Evolutionary conservation across 306 rosid genomes (phyloP), one percentile per base, ranked within the genome.

Genomic region (Canavalia ensiformis): DNA sequence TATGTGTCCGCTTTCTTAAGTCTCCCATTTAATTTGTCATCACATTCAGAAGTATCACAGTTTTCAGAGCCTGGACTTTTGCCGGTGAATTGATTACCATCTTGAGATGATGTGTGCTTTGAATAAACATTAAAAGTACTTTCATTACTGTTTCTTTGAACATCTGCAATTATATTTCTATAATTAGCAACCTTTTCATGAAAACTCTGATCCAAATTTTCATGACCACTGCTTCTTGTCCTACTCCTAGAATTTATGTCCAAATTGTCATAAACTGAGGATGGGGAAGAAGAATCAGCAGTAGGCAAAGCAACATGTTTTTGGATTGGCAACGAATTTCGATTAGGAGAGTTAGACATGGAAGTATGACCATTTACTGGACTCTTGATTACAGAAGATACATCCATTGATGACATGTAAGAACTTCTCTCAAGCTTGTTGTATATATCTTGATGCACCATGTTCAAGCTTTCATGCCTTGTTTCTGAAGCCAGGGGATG

Each of bases 301-400:
- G 75, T 60, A 50, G 77, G 74, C 31, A 81, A 73, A 9, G 64
- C 75, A 67, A 41, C 65, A 80, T 66, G 66, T 79, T 85, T 88
- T 42, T 18, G 74, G 83, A 74, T 10, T 68, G 87, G 42, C 74
- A 69, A 50, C 13, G 77, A 85, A 79, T 81, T 89, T 57, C 63
- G 78, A 73, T 58, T 82, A 56, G 83, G 81, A 81, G 90, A 87
- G 77, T 63, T 69, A 55, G 88, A 84, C 52, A 47, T 47, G 1
- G 52, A 67, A 86, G 88, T 73, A 72, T 77, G 84, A 81, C 59
- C 84, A 80, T 85, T 82, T 86, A 77, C 84, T 3, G 87, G 81
- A 78, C 87, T 89, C 51, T 88, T 90, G 44, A 78, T 82, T 51
- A 86, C 88, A 84, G 92, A 87, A 18, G 90, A 86, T 42, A 77